Evolutionary conservation across 176 grass and related monocot species (phyloP), one percentile per base, ranked within the genome.

Genomic region (Saccharum officinarum): DNA sequence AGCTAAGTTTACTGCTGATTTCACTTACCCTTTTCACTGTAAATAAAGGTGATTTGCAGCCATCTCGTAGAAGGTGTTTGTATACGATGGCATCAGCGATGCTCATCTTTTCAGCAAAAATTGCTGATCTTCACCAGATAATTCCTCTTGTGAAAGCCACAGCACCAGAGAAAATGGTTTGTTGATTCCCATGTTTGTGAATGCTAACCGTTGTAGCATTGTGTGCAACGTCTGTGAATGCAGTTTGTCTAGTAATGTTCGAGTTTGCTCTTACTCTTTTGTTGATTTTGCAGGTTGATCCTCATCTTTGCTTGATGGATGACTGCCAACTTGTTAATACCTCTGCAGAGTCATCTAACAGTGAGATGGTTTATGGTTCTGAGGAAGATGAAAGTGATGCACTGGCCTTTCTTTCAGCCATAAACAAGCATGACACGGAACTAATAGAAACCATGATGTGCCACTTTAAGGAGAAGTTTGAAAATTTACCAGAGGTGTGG

Each of bases 81-180:
- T 92, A 92, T 84, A 99, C 90, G 34, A 84, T 94, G 91, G 88
- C 94, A 84, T 94, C 88, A 40, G 79, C 90, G 25, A 96, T 99
- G 94, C 94, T 99, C 67, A 83, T 99, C 34, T 87, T 96, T 90
- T 99, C 92, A 65, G 90, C 92, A 71, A 96, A 84, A 80, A 85
- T 79, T 68, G 77, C 65, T 77, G 84, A 91, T 79, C 31, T 99
- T 85, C 71, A 86, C 52, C 77, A 91, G 67, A 80, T 96, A 52
- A 71, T 91, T 86, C 67, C 85, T 79, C 85, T 83, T 37, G 57
- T 94, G 55, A 91, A 92, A 86, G 80, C 80, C 26, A 30, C 81
- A 52, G 60, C 77, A 25, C 84, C 78, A 89, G 79, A 88, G 63
- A 69, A 89, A 85, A 90, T 92, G 93, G 94, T 99, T 86, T 8